Conservation (phyloP, 2,329 filamentous ascomycete species). For the Pseudofabraea citricarpa region DNA sequence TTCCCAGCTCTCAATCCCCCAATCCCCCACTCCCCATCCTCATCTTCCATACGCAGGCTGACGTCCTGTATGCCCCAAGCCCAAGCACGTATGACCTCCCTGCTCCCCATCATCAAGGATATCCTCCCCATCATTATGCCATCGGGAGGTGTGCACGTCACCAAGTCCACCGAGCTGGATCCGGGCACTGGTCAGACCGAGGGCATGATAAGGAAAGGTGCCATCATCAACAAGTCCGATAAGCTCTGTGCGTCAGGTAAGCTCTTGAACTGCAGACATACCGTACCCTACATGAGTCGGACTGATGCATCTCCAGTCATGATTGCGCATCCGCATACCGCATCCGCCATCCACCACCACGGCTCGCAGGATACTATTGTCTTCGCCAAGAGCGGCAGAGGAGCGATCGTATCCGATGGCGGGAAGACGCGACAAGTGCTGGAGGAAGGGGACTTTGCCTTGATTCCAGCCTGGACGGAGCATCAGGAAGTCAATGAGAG, state of each 20-base stretch:
- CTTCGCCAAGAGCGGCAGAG: slow-evolving; percentile 57
- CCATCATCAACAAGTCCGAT: slow-evolving; percentile 60
- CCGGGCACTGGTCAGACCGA: slow-evolving; percentile 40
- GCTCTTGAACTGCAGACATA: too few relatives aligned
- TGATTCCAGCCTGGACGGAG: slow-evolving; percentile 66
- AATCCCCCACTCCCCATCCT: too few relatives aligned
- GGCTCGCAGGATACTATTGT: slow-evolving; percentile 65
- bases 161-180: slow-evolving; percentile 40
- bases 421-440: slow-evolving; percentile 53
- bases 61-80: too few relatives aligned
- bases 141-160: slow-evolving; percentile 48
- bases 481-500: slow-evolving; percentile 66
- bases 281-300: too few relatives aligned
- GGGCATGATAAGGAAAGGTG: slow-evolving; percentile 46
- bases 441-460: slow-evolving; percentile 60
- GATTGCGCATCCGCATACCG: slow-evolving; percentile 56
- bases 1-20: too few relatives aligned
- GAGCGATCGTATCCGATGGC: slow-evolving; percentile 52
- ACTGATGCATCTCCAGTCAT: slow-evolving; percentile 43
- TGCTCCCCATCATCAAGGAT: slow-evolving; percentile 52
- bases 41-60: too few relatives aligned
- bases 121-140: slow-evolving; percentile 56
- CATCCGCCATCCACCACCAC: slow-evolving; percentile 63
- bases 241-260: slow-evolving; percentile 63
- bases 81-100: slow-evolving; percentile 42